phyloP scores from a whole-genome alignment of 2,329 filamentous ascomycete genomes.

The Pseudocercospora musae region DNA sequence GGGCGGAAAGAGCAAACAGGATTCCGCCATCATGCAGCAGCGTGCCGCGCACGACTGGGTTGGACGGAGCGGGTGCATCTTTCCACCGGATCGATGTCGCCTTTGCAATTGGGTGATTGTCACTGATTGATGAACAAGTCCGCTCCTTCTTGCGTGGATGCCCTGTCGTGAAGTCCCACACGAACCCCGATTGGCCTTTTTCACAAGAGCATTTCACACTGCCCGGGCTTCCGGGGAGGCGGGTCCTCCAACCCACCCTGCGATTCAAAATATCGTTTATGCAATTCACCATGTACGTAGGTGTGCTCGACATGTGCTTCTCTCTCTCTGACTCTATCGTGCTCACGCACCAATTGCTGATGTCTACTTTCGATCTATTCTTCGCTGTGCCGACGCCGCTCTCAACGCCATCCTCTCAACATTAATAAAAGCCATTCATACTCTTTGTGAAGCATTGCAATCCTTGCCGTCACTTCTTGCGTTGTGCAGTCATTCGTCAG shows the following conservation, averaged over 20 bases:
- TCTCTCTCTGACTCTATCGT: constrained; percentile 3
- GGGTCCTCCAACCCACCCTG: background rate
- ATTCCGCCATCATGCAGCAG: constrained; percentile 60
- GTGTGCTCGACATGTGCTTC: background rate
- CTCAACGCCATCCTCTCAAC: constrained; percentile 2
- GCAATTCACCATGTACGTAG: background rate
- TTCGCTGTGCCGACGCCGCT: background rate
- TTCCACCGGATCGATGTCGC: constrained; percentile 57
- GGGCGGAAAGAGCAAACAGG: constrained; percentile 48
- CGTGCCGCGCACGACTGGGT: constrained; percentile 28
- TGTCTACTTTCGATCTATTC: constrained; percentile 5
- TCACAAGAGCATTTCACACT: background rate
- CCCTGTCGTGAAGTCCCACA: background rate
- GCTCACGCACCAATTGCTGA: background rate
- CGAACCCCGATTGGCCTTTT: background rate
- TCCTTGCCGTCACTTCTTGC: background rate
- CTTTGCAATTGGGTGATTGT: constrained; percentile 14
- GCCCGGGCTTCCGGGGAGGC: background rate
- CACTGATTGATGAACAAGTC: constrained; percentile 16
- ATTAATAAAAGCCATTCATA: background rate
- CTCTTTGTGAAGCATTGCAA: background rate
- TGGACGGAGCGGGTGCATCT: constrained; percentile 5
- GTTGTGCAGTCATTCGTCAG: constrained; percentile 1
- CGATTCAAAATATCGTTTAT: background rate
- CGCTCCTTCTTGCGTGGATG: background rate